Base-by-base conservation (phyloP, 73 alveolate genomes). In the Urostyla sp. region DNA sequence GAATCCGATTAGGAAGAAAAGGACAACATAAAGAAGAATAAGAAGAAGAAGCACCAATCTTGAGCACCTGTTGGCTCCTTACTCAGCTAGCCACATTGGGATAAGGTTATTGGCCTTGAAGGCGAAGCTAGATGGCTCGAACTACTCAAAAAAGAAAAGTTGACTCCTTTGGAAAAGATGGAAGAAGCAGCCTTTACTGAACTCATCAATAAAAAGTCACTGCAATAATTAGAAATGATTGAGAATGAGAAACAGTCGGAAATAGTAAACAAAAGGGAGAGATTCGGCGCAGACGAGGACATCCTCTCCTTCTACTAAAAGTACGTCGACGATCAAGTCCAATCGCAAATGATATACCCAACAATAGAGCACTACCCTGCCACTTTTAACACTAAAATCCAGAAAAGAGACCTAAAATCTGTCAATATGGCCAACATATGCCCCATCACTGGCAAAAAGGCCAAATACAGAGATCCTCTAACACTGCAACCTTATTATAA, bases 391-490 rank as follows among this genome's bases (percentile, higher is more conserved):
- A 93, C 92, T 67, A 90, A 84, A 85, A 88, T 77, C 31, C 56
- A 59, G 6, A 56, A 55, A 55, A 84, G 75, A 36, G 92, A 84
- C n/a, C 44, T 45, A 26, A 56, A 52, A 54, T 34, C 52, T 35
- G 44, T 56, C 15, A 56, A 75, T 78, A 55, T 63, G 27, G 44
- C 72, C 27, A 75, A 53, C 11, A 34, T 85, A 76, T 93, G 98
- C 52, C 85, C 90, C 21, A 93, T 93, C 40, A 88, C 98, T 28
- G 98, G 98, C 0, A 82, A 87, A 45, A 91, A 92, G 0, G 98
- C 98, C 7, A 93, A 87, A 78, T 93, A 93, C 59, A 87, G 75
- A 45, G 98, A 93, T 51, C 98, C 98, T 5, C 55, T 93, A 7
- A 93, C 98, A 0, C 60, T 72, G 63, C 66, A 87, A 63, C 94